These are phyloP conservation scores for Marasmius oreades DNA, from an alignment of 1,284 basidiomycete genomes.

Conservation along the genomic window DNA sequence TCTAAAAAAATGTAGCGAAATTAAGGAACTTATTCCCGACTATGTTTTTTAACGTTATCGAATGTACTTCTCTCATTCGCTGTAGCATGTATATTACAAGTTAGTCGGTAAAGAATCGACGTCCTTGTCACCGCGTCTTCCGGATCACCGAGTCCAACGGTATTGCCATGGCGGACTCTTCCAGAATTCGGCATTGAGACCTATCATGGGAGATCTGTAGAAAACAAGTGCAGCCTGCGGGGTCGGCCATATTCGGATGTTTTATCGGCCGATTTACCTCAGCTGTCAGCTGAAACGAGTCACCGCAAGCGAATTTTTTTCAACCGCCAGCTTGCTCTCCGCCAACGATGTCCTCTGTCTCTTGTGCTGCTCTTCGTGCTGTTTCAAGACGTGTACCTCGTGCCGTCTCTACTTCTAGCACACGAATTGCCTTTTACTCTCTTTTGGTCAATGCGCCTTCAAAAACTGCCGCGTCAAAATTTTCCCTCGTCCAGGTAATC, in stretches of 20 bases:
- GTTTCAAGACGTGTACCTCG: slow-evolving; percentile 57
- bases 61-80: too few relatives aligned
- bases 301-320: neutral
- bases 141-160: too few relatives aligned
- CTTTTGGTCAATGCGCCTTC: slow-evolving; percentile 52
- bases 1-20: too few relatives aligned
- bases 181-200: too few relatives aligned
- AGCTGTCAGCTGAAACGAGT: neutral
- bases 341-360: slow-evolving; percentile 57
- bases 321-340: slow-evolving; percentile 4
- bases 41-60: too few relatives aligned
- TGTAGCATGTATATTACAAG: too few relatives aligned
- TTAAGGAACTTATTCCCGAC: too few relatives aligned
- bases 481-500: slow-evolving; percentile 40
- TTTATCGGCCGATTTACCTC: neutral
- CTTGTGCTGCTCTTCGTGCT: slow-evolving; percentile 59
- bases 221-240: neutral
- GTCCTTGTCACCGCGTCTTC: too few relatives aligned
- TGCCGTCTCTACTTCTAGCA: slow-evolving; percentile 39
- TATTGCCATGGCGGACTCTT: too few relatives aligned
- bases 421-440: slow-evolving; percentile 69
- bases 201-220: too few relatives aligned
- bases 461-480: slow-evolving; percentile 30
- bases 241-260: neutral
- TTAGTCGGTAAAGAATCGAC: too few relatives aligned